Evolutionary conservation across 768 basidiomycete genomes (phyloP), one percentile per base, ranked within the genome.

Genomic region (Pulveroboletus sp.): DNA sequence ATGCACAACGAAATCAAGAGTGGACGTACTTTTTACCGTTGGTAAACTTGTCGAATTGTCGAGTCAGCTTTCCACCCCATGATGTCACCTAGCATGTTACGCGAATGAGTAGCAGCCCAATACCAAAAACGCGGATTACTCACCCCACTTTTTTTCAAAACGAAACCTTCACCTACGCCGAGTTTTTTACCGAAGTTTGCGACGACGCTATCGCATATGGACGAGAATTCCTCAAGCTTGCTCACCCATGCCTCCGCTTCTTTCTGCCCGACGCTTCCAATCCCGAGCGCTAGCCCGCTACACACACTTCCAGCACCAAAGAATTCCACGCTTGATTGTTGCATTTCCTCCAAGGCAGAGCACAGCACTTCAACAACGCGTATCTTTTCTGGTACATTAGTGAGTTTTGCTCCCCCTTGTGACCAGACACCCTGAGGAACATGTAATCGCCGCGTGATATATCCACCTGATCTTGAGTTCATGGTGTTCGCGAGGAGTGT

Each of bases 371-470:
- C 84, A 34, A 95, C 83, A 45, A 90, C 87, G 33, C 88, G 82
- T 36, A 93, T 82, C 69, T 97, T 94, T 59, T 94, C 90, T 42
- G 82, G 78, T 29, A 93, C 62, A 61, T 89, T 92, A 31, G 74
- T 72, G 41, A 97, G 77, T 65, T 93, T 94, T 25, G 87, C 89
- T 35, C 92, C 91, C 24, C 87, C 87, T 63, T 91, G 88, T 37
- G 89, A 87, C 93, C 93, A 95, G 20, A 94, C 87, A 61, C 90
- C 89, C 47, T 82, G 81, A 13, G 93, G 91, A 24, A 95, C 87
- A 66, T 93, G 92, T 56, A 95, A 68, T 39, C 86, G 80, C 39
- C 84, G 85, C 14, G 90, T 93, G 47, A 95, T 74, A 65, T 94
- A 94, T 27, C 90, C 91, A n/a, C 93, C 93, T 5, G 86, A 82